Evolutionary conservation across 2,329 filamentous ascomycete genomes (phyloP), one percentile per base, ranked within the genome.

Genomic region (Neurospora sp.): DNA sequence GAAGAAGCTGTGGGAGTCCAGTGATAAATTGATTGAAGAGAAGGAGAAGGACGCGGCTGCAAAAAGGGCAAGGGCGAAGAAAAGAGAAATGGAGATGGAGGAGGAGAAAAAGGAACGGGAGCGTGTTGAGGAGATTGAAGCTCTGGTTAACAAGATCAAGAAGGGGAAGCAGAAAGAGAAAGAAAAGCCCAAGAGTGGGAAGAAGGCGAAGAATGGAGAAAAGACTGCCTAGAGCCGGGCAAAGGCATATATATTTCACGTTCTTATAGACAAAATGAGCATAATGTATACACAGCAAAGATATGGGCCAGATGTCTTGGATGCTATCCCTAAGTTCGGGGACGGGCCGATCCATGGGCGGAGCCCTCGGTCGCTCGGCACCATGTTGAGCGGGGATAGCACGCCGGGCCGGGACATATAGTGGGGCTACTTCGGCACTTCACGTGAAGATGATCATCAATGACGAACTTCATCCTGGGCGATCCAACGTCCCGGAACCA

Each of bases 1-100:
- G 70, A 93, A 96, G 85, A 88, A 89, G 78, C 83, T 99, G 17
- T 99, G 95, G 95, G 88, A 96, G 77, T 89, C 92, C 70, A 97
- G 92, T 77, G 94, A 97, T 76, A 88, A 88, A 77, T 87, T 96
- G 73, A 90, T 98, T 69, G 90, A 96, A 78, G 86, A 86, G 75
- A 87, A 90, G 15, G 94, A 98, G 80, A 96, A 92, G 82, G 88
- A 91, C 77, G 87, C 90, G 33, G 93, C 93, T 8, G 81, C 87
- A 67, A 86, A 84, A 74, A 77, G 83, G 67, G 83, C 82, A 1
- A 75, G 75, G 33, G 75, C 79, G 66, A 85, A 82, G 76, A 77
- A 79, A 76, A 74, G 72, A 65, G 70, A 76, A 57, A 77, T 79
- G 70, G 76, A 79, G 70, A 74, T 70, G 68, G 80, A 79, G 1